These are phyloP conservation scores for Penicillium paneum DNA, from an alignment of 2,329 filamentous ascomycete genomes.

Conservation along the genomic window DNA sequence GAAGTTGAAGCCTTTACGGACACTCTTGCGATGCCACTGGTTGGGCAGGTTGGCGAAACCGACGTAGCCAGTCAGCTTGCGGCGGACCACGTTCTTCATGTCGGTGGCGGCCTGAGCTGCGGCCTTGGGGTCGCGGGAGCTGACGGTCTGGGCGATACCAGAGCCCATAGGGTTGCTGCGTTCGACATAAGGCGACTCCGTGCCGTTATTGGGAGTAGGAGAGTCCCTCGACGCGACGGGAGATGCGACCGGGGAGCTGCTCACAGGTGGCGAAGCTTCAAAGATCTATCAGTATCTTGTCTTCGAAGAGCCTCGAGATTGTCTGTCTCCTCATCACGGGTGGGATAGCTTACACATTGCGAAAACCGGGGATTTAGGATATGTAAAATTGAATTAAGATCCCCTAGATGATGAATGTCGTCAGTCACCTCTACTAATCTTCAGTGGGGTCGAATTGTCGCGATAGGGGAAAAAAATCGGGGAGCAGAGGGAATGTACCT, in stretches of 20 bases:
- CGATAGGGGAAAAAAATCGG: constrained; percentile 10
- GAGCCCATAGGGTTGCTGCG: constrained; percentile 57
- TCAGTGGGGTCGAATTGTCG: constrained; percentile 12
- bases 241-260: constrained; percentile 33
- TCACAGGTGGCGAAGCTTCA: constrained; percentile 36
- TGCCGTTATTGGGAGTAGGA: constrained; percentile 48
- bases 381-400: constrained; percentile 23
- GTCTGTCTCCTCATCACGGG: background rate
- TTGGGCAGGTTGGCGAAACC: constrained; percentile 98
- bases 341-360: constrained; percentile 40
- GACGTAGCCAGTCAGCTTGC: constrained; percentile 97
- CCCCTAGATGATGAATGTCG: constrained; percentile 27
- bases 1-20: constrained; percentile 99
- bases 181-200: constrained; percentile 55
- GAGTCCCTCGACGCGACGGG: constrained; percentile 36
- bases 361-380: constrained; percentile 24
- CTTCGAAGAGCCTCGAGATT: constrained; percentile 2
- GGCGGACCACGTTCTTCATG: constrained; percentile 92
- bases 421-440: constrained; percentile 8
- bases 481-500: constrained; percentile 18
- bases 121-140: constrained; percentile 62
- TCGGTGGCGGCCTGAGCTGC: constrained; percentile 58
- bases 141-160: constrained; percentile 57
- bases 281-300: constrained; percentile 24
- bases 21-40: constrained; percentile 99